phyloP scores from a whole-genome alignment of 2,329 filamentous ascomycete genomes.

The Aspergillus neotritici region DNA sequence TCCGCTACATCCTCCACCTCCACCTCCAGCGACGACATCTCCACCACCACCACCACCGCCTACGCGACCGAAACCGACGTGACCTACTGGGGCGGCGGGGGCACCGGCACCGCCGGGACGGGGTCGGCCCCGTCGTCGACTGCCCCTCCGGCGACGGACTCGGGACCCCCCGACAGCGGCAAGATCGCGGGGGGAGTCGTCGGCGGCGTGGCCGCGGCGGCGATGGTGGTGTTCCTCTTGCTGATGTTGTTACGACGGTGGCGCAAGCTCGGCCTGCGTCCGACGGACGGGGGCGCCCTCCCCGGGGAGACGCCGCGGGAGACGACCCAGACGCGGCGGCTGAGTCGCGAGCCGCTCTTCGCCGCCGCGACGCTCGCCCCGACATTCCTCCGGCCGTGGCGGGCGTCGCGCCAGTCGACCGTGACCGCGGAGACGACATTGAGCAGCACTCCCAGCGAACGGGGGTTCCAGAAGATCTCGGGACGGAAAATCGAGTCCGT shows the following conservation, averaged over 20 bases:
- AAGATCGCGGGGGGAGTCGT: conserved; percentile 59
- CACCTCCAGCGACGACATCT: not conserved
- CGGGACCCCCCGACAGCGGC: conserved; percentile 26
- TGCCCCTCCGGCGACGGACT: conserved; percentile 7
- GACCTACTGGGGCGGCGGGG: conserved; percentile 1
- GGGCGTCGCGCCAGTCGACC: conserved; percentile 32
- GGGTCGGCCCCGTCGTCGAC: conserved; percentile 4
- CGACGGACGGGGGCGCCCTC: too few relatives aligned
- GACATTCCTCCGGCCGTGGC: conserved; percentile 38
- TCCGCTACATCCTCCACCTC: not conserved
- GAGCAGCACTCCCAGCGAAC: conserved; percentile 36
- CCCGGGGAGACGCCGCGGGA: conserved; percentile 11
- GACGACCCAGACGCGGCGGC: conserved; percentile 32
- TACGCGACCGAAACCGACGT: conserved; percentile 2
- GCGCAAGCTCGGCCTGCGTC: conserved; percentile 34
- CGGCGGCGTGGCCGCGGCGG: conserved; percentile 55
- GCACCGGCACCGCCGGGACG: not conserved
- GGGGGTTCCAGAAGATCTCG: conserved; percentile 47
- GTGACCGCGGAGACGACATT: conserved; percentile 29
- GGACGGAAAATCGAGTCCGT: conserved; percentile 46
- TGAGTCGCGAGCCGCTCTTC: conserved; percentile 36
- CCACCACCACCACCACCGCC: conserved; percentile 5
- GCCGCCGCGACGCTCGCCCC: conserved; percentile 34
- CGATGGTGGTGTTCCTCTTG: conserved; percentile 39
- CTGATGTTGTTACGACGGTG: conserved; percentile 38